Conservation (phyloP, 371 early-diverging fungal genomes). For the Encephalitozoon hellem region DNA sequence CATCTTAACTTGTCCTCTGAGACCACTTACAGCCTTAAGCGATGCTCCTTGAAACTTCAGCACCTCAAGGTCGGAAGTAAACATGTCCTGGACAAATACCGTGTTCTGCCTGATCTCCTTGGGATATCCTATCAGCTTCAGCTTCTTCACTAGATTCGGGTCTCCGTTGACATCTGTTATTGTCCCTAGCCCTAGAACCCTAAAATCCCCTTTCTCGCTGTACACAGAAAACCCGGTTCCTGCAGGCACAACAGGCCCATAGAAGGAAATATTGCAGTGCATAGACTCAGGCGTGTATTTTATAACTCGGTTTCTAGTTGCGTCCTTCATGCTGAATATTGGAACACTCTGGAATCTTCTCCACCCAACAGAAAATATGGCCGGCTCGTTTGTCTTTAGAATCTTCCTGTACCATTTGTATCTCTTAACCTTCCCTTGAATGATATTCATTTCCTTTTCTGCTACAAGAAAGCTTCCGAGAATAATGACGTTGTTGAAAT, state of each 20-base stretch:
- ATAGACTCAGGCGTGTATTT: conserved; percentile 70
- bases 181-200: conserved; percentile 81
- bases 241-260: conserved; percentile 69
- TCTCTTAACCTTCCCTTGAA: conserved; percentile 67
- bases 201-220: conserved; percentile 70
- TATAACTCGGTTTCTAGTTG: conserved; percentile 80
- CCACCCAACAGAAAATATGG: conserved; percentile 93
- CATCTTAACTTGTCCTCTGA: conserved; percentile 94
- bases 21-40: conserved; percentile 85
- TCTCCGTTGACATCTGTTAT: conserved; percentile 79
- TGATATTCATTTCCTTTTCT: conserved; percentile 40
- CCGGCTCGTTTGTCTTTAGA: conserved; percentile 87
- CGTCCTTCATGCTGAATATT: conserved; percentile 71
- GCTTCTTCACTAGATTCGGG: conserved; percentile 85
- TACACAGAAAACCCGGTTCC: conserved; percentile 87
- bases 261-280: conserved; percentile 51
- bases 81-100: conserved; percentile 97
- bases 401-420: conserved; percentile 91
- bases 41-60: conserved; percentile 89
- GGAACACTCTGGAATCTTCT: conserved; percentile 89
- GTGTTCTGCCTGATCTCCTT: conserved; percentile 87
- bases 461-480: conserved; percentile 25
- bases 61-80: conserved; percentile 89
- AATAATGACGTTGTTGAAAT: conserved; percentile 35
- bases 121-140: conserved; percentile 87